Conservation (phyloP, 371 early-diverging fungal genomes). For the Umbelopsis sp. region DNA sequence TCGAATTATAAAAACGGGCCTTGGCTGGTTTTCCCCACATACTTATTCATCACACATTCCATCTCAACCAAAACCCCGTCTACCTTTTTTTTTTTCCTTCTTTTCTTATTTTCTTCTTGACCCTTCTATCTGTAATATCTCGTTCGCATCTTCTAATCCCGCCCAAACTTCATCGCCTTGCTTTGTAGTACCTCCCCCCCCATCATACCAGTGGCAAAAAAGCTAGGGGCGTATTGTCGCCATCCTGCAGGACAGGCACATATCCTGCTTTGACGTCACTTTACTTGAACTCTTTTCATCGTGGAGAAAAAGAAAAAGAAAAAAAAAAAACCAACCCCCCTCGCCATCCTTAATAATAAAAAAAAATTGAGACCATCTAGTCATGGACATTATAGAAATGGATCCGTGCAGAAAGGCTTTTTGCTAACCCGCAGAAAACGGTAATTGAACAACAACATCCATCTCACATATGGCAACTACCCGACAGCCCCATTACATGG, state of each 20-base stretch:
- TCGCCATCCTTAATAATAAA: background rate
- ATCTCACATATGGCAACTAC: background rate
- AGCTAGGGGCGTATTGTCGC: constrained; percentile 4
- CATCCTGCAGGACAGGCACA: constrained; percentile 19
- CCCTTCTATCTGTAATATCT: constrained; percentile 19
- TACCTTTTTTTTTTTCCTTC: background rate
- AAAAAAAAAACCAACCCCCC: too few species aligned
- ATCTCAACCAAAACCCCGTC: background rate
- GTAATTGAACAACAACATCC: constrained; percentile 5
- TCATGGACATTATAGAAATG: background rate
- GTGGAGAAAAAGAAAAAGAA: constrained; percentile 4
- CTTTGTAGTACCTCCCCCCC: background rate
- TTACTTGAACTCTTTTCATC: background rate
- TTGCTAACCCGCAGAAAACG: background rate
- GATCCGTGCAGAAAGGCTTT: too few species aligned
- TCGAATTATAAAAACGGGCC: too few species aligned
- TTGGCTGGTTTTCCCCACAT: constrained; percentile 4
- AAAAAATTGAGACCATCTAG: background rate
- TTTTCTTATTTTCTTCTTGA: background rate
- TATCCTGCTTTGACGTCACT: background rate
- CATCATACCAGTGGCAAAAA: background rate
- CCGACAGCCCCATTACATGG: background rate
- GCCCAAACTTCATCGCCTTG: background rate
- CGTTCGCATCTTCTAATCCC: constrained; percentile 10
- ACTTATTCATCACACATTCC: background rate